These are phyloP conservation scores for Trichoderma atroviride DNA, from an alignment of 2,329 filamentous ascomycete species.

Conservation along the genomic window DNA sequence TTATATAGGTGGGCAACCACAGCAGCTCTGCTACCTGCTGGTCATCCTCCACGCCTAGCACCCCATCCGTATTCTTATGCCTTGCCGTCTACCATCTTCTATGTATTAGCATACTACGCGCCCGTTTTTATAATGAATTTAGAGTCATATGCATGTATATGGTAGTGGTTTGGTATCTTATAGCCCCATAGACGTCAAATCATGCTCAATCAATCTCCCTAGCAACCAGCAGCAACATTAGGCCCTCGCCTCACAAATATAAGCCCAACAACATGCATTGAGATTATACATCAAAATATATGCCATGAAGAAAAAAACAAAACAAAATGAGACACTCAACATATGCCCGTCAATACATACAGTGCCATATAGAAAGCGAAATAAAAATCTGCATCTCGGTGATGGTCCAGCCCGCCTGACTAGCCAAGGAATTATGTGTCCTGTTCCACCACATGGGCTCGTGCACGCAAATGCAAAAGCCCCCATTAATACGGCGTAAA, in stretches of 20 bases:
- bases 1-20: background rate
- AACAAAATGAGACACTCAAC: background rate
- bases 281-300: slow-evolving; percentile 11
- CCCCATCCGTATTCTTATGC: background rate
- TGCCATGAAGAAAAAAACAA: background rate
- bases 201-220: background rate
- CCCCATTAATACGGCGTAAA: slow-evolving; percentile 8
- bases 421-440: slow-evolving; percentile 12
- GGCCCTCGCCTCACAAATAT: background rate
- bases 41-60: background rate
- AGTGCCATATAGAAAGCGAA: background rate
- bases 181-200: background rate
- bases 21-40: background rate
- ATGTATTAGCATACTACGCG: background rate
- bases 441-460: slow-evolving; percentile 24
- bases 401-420: slow-evolving; percentile 10
- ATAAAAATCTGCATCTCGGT: slow-evolving; percentile 8
- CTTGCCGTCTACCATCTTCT: background rate
- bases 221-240: background rate
- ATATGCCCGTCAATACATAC: background rate
- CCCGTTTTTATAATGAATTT: background rate
- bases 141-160: background rate
- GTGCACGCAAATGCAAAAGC: slow-evolving; percentile 20
- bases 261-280: background rate
- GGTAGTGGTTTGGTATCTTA: background rate